phyloP scores from a whole-genome alignment of 2,329 filamentous ascomycete genomes.

The Penicillium olsonii region DNA sequence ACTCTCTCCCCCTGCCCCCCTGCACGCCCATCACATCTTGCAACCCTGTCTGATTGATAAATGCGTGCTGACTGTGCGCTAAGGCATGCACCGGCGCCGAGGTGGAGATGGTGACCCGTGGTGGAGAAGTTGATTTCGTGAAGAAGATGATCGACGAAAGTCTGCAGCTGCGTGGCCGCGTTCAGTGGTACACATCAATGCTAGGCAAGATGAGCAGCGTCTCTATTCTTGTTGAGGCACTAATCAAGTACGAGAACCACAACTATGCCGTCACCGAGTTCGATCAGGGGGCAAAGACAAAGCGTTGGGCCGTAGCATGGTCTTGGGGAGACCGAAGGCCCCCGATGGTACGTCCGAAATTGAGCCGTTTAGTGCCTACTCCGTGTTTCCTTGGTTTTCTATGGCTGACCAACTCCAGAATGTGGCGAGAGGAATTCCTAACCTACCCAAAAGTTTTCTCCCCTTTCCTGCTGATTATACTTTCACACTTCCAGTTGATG shows the following conservation, averaged over 20 bases:
- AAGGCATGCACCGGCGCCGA: conserved; percentile 68
- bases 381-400: too few species aligned
- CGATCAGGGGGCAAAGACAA: conserved; percentile 74
- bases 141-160: conserved; percentile 71
- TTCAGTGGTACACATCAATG: conserved; percentile 92
- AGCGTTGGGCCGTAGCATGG: conserved; percentile 87
- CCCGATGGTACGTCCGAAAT: conserved; percentile 43
- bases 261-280: conserved; percentile 86
- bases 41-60: too few species aligned
- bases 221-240: conserved; percentile 60
- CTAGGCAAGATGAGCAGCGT: conserved; percentile 77
- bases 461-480: conserved; percentile 55
- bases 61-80: background rate
- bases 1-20: background rate
- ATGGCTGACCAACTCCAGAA: conserved; percentile 17
- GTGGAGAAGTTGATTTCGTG: conserved; percentile 78
- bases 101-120: conserved; percentile 80
- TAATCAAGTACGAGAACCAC: conserved; percentile 58
- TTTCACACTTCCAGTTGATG: conserved; percentile 39
- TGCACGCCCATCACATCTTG: background rate
- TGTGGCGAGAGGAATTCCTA: conserved; percentile 42
- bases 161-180: conserved; percentile 56
- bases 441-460: conserved; percentile 52
- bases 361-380: background rate
- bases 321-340: conserved; percentile 73